These are phyloP conservation scores for Erysiphe neolycopersici DNA, from an alignment of 2,329 filamentous ascomycete genomes.

Conservation along the genomic window DNA sequence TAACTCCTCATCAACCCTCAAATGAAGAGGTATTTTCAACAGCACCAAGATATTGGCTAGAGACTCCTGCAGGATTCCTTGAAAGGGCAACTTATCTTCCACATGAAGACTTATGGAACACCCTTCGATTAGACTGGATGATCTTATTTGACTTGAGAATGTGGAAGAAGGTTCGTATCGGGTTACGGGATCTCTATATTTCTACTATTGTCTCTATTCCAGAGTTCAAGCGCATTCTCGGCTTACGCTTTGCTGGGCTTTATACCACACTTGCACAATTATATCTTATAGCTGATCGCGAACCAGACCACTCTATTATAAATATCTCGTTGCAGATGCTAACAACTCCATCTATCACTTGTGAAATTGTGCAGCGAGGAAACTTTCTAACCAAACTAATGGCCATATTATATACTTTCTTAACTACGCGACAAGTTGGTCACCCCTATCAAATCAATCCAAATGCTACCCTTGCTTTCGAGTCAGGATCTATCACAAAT, in stretches of 20 bases:
- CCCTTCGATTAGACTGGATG: slow-evolving; percentile 77
- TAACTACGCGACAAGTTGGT: slow-evolving; percentile 85
- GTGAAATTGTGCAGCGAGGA: slow-evolving; percentile 77
- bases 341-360: slow-evolving; percentile 86
- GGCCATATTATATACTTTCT: slow-evolving; percentile 90
- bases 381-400: slow-evolving; percentile 91
- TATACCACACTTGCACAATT: slow-evolving; percentile 86
- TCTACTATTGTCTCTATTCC: slow-evolving; percentile 89
- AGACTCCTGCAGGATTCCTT: slow-evolving; percentile 45
- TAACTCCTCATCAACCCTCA: slow-evolving; percentile 37
- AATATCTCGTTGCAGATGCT: slow-evolving; percentile 91
- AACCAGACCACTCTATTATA: slow-evolving; percentile 96
- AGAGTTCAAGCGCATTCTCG: slow-evolving; percentile 82
- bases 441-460: slow-evolving; percentile 76
- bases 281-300: slow-evolving; percentile 83
- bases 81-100: slow-evolving; percentile 33
- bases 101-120: slow-evolving; percentile 70
- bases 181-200: slow-evolving; percentile 80
- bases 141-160: slow-evolving; percentile 82
- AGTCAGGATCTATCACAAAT: slow-evolving; percentile 85
- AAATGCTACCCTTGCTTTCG: slow-evolving; percentile 68
- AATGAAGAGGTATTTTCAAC: slow-evolving; percentile 24
- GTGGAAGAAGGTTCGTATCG: slow-evolving; percentile 88
- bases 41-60: slow-evolving; percentile 63
- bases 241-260: slow-evolving; percentile 75